Base-by-base conservation (phyloP, 257 asterid genomes). In the Ballota nigra region DNA sequence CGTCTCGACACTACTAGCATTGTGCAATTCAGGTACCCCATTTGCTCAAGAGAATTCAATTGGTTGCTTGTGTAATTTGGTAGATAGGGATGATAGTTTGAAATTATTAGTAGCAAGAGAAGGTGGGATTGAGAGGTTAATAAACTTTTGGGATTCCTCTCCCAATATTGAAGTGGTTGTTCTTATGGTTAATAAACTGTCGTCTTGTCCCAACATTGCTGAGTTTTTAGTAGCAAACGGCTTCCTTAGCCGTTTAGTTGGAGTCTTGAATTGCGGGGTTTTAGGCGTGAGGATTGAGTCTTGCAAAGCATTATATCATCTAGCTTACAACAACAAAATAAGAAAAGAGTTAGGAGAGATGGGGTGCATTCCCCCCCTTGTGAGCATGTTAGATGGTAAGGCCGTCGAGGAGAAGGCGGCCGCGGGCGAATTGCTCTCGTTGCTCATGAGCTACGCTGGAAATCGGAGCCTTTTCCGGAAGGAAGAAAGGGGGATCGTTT, bases 41-140 rank as follows among this genome's bases (percentile, higher is more conserved):
- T 66, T 85, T 41, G 91, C 97, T 0, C 96, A 83, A 79, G 97
- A 94, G 71, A 91, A 89, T 80, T 79, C 97, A 2, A 82, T 91
- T 16, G 92, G 90, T 4, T 89, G 97, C 72, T 81, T 94, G 81
- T 82, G 87, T 75, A 88, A 91, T 78, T 82, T 94, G 63, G 78
- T 88, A 0, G 49, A 70, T 1, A 70, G 53, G 3, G 89, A 91
- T 79, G 89, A 82, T 58, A 82, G 79, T 6, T 60, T 92, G 77
- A 89, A 88, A 76, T 23, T 91, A 43, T 47, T 83, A 3, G 79
- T 94, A 4, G 95, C 88, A 1, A 81, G 92, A 24, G 92, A 89
- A 78, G 95, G 97, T 26, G 90, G 92, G 34, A 79, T 91, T 31
- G 95, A 89, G 73, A 73, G 77, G 43, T 38, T 89, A 13, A 83